A percentile compares a stretch with the other conserved stretches of the same genome.
Evolutionary conservation across 768 basidiomycete genomes (phyloP).

Genomic region (Tulasnella sp.): DNA sequence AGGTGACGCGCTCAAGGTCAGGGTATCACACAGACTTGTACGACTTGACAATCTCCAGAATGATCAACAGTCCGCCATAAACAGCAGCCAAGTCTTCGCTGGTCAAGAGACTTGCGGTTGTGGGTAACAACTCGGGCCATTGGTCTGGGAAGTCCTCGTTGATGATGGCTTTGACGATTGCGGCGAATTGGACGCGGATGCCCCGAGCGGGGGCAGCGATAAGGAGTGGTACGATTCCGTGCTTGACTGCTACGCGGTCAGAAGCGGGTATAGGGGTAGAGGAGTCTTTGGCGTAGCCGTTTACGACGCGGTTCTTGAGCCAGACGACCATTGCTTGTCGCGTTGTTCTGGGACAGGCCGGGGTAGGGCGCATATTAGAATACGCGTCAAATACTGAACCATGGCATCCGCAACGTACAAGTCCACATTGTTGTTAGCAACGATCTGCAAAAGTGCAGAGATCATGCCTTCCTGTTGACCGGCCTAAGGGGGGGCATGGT

Average conservation of each 20-base stretch:
- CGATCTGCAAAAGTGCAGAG: constrained; percentile 76
- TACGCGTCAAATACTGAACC: constrained; percentile 9
- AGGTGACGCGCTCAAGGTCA: neutral
- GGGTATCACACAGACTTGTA: constrained; percentile 49
- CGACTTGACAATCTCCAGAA: constrained; percentile 69
- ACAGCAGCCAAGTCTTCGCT: constrained; percentile 64
- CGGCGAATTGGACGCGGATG: constrained; percentile 70
- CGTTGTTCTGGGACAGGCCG: constrained; percentile 53
- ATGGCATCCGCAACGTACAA: constrained; percentile 48
- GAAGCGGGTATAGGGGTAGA: constrained; percentile 48
- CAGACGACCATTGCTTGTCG: constrained; percentile 82
- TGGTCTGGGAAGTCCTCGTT: constrained; percentile 68
- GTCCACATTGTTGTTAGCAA: constrained; percentile 68
- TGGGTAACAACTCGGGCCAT: constrained; percentile 65
- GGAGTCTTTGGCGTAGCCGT: constrained; percentile 51
- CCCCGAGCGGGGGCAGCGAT: constrained; percentile 55
- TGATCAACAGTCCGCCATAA: constrained; percentile 70
- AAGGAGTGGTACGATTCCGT: constrained; percentile 59
- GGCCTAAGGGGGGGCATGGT: constrained; percentile 41
- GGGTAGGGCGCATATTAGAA: neutral
- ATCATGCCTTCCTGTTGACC: constrained; percentile 75
- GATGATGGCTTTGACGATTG: constrained; percentile 63
- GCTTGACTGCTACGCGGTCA: constrained; percentile 67
- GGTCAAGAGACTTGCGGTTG: constrained; percentile 53
- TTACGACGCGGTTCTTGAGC: constrained; percentile 81